Conservation (phyloP, 495 filamentous ascomycete genomes). For the Xylaria acuta region DNA sequence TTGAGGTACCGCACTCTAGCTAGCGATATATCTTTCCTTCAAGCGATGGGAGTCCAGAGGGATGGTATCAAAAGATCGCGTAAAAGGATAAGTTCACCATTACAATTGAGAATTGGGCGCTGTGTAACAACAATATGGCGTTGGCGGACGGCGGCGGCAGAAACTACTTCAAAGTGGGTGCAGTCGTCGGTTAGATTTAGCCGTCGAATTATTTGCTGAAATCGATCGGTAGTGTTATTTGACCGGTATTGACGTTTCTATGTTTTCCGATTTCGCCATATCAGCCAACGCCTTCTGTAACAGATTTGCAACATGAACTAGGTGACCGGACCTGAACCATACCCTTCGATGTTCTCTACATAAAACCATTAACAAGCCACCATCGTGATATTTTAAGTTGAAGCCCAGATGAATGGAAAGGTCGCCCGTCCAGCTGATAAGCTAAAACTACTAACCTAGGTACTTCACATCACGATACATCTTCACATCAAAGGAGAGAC, state of each 20-base stretch:
- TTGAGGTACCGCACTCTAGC: background rate
- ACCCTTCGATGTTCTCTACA: background rate
- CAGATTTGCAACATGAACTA: background rate
- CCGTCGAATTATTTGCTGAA: background rate
- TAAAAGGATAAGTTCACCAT: background rate
- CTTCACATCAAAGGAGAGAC: background rate
- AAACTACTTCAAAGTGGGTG: background rate
- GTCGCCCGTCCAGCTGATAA: background rate
- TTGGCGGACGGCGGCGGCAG: background rate
- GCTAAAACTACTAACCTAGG: background rate
- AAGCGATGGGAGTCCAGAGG: background rate
- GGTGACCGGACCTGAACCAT: background rate
- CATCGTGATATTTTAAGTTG: background rate
- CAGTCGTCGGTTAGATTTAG: slow-evolving; percentile 4
- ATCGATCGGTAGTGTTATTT: background rate
- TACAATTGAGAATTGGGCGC: background rate
- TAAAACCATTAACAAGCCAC: background rate
- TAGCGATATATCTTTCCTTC: background rate
- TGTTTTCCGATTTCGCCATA: background rate
- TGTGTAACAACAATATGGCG: slow-evolving; percentile 5
- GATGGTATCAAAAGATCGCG: background rate
- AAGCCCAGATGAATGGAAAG: background rate
- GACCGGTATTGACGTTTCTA: background rate
- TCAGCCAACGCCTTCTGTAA: background rate
- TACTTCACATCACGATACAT: background rate